Evolutionary conservation across 1,284 basidiomycete genomes (phyloP).

Genomic region (Ceratobasidium sp.): DNA sequence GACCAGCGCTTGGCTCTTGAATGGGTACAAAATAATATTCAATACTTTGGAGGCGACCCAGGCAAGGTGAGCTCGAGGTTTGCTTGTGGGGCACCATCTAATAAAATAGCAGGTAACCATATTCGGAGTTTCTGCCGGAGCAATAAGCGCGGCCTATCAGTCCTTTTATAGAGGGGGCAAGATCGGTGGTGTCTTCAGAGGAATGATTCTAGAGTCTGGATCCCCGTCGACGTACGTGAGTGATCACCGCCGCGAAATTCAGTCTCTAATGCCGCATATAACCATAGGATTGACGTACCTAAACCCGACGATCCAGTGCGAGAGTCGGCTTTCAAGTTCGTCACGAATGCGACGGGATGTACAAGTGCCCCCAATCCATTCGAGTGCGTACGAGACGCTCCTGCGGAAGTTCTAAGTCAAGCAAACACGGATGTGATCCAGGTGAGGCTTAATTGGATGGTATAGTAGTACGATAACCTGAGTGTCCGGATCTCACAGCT

Average conservation of each 20-base stretch:
- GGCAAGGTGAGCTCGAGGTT: conserved; percentile 49
- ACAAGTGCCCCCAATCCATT: conserved; percentile 1
- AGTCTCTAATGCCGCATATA: neutral
- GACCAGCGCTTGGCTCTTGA: conserved; percentile 59
- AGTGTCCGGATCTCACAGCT: neutral
- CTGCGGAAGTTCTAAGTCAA: conserved; percentile 5
- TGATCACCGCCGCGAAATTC: neutral
- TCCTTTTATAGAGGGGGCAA: conserved; percentile 46
- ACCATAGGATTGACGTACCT: conserved; percentile 3
- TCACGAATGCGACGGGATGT: conserved; percentile 30
- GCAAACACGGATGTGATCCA: conserved; percentile 20
- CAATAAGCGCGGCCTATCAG: conserved; percentile 46
- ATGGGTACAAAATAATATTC: conserved; percentile 61
- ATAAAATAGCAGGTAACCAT: conserved; percentile 43
- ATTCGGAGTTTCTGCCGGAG: conserved; percentile 51
- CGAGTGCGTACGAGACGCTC: conserved; percentile 30
- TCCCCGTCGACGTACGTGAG: conserved; percentile 37
- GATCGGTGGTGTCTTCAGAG: conserved; percentile 42
- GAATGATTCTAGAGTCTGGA: conserved; percentile 44
- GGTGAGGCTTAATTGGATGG: neutral
- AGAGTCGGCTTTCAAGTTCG: conserved; percentile 21
- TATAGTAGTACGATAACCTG: neutral
- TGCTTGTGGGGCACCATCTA: neutral
- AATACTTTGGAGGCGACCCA: conserved; percentile 60
- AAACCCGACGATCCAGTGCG: conserved; percentile 11